Conservation (phyloP, 176 grass and related monocot species). For the Triticum aestivum region IWGSC_CS_RefSeq_v2.1 NC_057796.1:301317573-301318072, state of each 20-base stretch:
- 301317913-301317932: conserved; percentile 96
- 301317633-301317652: not conserved
- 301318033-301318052: not conserved
- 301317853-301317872: conserved; percentile 27
- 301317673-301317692: not conserved
- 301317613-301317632: not conserved
- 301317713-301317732: not conserved
- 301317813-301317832: conserved; percentile 47
- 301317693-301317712: not conserved
- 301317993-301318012: not conserved
- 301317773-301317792: conserved; percentile 83
- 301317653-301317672: not conserved
- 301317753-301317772: conserved; percentile 43
- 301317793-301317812: conserved; percentile 72
- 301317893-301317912: conserved; percentile 86
- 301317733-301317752: conserved; percentile 55
- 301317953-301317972: conserved; percentile 27
- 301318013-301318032: not conserved
- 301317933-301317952: conserved; percentile 67
- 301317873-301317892: conserved; percentile 95
- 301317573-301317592: not conserved
- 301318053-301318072: not conserved
- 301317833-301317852: not conserved
- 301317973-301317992: not conserved
- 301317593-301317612: not conserved